Evolutionary conservation across 225 moss, liverwort and hornwort species (phyloP).

Genomic region (Rhytidiadelphus loreus): DNA sequence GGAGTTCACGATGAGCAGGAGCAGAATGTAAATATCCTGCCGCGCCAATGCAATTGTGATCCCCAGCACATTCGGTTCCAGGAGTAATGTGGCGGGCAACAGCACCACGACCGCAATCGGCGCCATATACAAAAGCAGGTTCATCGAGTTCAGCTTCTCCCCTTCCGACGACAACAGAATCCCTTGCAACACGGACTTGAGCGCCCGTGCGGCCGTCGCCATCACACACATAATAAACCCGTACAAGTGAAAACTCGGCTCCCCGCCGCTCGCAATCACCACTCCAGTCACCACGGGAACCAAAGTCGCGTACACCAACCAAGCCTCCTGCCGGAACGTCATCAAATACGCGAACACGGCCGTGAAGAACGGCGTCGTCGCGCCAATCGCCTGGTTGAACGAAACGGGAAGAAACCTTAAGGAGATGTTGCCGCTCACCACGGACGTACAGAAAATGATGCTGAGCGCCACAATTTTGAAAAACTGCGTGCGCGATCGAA

Average conservation of each 20-base stretch:
- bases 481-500: conserved; percentile 92
- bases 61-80: conserved; percentile 88
- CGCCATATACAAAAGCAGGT: conserved; percentile 92
- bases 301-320: conserved; percentile 75
- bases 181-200: conserved; percentile 93
- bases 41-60: conserved; percentile 63
- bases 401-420: conserved; percentile 83
- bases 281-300: conserved; percentile 90
- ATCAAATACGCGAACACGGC: conserved; percentile 88
- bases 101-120: conserved; percentile 89
- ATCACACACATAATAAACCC: conserved; percentile 87
- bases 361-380: conserved; percentile 98
- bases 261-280: conserved; percentile 91
- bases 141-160: conserved; percentile 99
- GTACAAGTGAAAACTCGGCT: conserved; percentile 88
- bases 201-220: conserved; percentile 87
- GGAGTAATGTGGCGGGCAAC: conserved; percentile 65
- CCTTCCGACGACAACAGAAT: conserved; percentile 82
- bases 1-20: conserved; percentile 69
- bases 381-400: conserved; percentile 97
- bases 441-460: conserved; percentile 84
- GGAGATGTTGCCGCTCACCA: conserved; percentile 95
- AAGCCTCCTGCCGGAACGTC: conserved; percentile 84
- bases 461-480: conserved; percentile 90
- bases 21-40: conserved; percentile 52